Evolutionary conservation across 2,329 filamentous ascomycete species (phyloP).

Genomic region (Aspergillus pseudoglaucus): DNA sequence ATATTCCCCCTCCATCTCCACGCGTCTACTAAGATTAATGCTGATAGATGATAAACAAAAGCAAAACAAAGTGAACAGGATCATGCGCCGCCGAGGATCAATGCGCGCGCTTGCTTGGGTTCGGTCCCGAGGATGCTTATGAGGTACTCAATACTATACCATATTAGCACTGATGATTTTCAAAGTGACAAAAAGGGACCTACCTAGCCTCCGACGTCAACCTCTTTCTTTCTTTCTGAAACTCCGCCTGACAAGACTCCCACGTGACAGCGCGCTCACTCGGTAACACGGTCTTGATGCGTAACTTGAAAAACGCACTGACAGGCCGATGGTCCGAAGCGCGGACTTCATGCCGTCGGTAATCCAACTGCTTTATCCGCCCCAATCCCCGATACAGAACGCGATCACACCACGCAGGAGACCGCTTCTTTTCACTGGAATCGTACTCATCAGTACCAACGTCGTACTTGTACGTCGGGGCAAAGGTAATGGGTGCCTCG

Average conservation of each 20-base stretch:
- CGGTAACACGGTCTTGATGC: constrained; percentile 73
- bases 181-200: constrained; percentile 32
- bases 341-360: constrained; percentile 78
- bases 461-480: constrained; percentile 98
- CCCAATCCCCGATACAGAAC: constrained; percentile 78
- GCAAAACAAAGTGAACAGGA: background rate
- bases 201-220: constrained; percentile 72
- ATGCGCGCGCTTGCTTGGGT: constrained; percentile 46
- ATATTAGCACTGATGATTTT: background rate
- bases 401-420: constrained; percentile 94
- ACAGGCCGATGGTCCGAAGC: constrained; percentile 93
- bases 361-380: constrained; percentile 79
- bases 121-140: constrained; percentile 56
- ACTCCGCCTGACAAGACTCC: constrained; percentile 68
- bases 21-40: background rate
- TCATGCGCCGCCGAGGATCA: constrained; percentile 27
- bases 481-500: constrained; percentile 85
- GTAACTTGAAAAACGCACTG: constrained; percentile 73
- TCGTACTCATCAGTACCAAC: constrained; percentile 93
- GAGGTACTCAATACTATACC: constrained; percentile 55
- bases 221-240: constrained; percentile 63
- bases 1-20: constrained; percentile 4
- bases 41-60: background rate
- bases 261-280: constrained; percentile 59
- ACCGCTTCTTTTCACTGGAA: constrained; percentile 85